Base-by-base conservation (phyloP, 2,329 filamentous ascomycete species). In the Ceratocystis harringtonii region DNA sequence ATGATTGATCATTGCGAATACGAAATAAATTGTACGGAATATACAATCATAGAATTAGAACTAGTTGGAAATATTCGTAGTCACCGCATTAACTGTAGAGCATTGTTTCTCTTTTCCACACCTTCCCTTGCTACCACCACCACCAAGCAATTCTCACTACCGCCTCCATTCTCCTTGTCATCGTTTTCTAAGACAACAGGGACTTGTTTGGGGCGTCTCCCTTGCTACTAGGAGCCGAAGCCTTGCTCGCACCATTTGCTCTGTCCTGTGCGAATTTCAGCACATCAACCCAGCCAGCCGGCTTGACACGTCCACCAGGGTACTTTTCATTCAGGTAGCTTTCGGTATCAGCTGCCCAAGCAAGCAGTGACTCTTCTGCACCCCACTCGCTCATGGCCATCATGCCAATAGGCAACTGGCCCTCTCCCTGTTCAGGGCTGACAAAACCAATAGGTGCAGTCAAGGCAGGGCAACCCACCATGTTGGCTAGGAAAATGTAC, bases 401-500 rank as follows among this genome's bases (percentile, higher is more conserved):
- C 68, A 88, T 70, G 4, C 84, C 81, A 25, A 88, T 75, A 0
- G 84, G 82, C 64, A 88, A 69, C 70, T 77, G 80, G 0, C 87
- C 87, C 66, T 79, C 75, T 1, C 82, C 84, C 69, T 81, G 76
- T 5, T 76, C 75, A 0, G 81, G 78, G 30, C 83, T 76, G 2
- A 78, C 80, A 75, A 91, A 95, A 0, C 89, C 91, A 10, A 89
- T 84, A 0, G 92, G 90, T 44, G 84, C 84, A 58, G 79, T 84
- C 12, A 95, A 81, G 0, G 89, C 84, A 0, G 92, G 92, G 61
- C 86, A 85, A 0, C 92, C 92, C 0, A 80, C 84, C 70, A 90
- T 86, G 74, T 96, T 96, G 5, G 91, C 88, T 44, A 95, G 75
- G 82, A 88, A 95, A 17, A 89, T 85, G 75, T 90, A 96, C 74